Conservation (phyloP, 768 basidiomycete genomes). For the Filobasidium floriforme region DNA sequence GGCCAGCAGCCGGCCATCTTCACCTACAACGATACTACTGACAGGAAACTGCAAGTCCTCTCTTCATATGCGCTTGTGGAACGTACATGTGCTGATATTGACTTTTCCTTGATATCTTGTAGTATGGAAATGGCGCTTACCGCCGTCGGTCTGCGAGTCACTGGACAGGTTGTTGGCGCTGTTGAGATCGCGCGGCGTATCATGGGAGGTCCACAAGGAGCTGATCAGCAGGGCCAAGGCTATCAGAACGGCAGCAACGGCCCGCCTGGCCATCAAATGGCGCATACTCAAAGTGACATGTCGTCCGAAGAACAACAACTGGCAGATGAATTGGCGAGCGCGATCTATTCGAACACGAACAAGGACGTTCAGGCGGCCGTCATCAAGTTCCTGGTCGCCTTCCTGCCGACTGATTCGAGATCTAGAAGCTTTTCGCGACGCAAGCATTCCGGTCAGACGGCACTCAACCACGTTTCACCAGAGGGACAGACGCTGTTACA, state of each 20-base stretch:
- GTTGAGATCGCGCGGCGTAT: conserved; percentile 89
- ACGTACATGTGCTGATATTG: conserved; percentile 10
- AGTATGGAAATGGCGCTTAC: conserved; percentile 95
- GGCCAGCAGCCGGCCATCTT: conserved; percentile 51
- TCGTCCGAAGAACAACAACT: conserved; percentile 13
- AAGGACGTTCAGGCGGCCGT: conserved; percentile 65
- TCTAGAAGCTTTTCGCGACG: conserved; percentile 49
- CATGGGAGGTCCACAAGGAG: conserved; percentile 54
- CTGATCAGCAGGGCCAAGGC: conserved; percentile 28
- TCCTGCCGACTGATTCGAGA: conserved; percentile 57
- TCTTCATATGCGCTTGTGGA: conserved; percentile 21
- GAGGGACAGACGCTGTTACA: conserved; percentile 84
- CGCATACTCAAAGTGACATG: background rate
- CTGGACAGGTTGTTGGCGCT: conserved; percentile 86
- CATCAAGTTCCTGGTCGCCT: conserved; percentile 62
- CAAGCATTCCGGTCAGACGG: conserved; percentile 45
- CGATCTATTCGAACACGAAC: conserved; percentile 12
- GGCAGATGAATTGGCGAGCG: conserved; percentile 22
- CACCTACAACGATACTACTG: conserved; percentile 84
- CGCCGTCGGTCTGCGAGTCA: conserved; percentile 93
- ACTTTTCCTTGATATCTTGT: conserved; percentile 22
- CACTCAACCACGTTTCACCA: conserved; percentile 62
- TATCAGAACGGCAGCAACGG: conserved; percentile 2
- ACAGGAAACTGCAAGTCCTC: conserved; percentile 65
- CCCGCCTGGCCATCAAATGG: conserved; percentile 4